phyloP scores from a whole-genome alignment of 192 early-diverging fungal species.

The Coemansia sp. region DNA sequence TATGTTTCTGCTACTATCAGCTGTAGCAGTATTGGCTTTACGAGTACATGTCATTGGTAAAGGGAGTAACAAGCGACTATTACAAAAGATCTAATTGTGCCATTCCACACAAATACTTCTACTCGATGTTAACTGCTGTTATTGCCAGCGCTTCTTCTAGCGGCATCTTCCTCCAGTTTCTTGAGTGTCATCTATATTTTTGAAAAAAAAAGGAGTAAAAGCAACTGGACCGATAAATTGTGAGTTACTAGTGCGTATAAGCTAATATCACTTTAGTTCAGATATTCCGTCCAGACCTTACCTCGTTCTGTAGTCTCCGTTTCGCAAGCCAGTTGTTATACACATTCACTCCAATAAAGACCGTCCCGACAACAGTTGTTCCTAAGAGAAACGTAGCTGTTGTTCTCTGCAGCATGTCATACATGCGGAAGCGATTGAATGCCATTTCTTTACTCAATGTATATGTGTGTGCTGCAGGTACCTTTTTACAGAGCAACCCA shows the following conservation, averaged over 20 bases:
- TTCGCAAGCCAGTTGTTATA: slow-evolving; percentile 52
- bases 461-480: background rate
- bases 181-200: background rate
- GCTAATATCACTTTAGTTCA: background rate
- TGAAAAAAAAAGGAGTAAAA: background rate
- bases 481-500: background rate
- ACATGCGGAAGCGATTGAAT: slow-evolving; percentile 51
- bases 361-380: slow-evolving; percentile 27
- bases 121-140: background rate
- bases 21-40: slow-evolving; percentile 16
- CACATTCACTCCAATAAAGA: slow-evolving; percentile 39
- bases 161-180: background rate
- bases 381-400: slow-evolving; percentile 24
- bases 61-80: slow-evolving; percentile 1
- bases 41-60: slow-evolving; percentile 24
- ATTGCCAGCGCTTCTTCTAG: background rate
- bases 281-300: background rate
- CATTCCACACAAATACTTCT: too few relatives aligned
- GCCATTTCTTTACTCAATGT: slow-evolving; percentile 13
- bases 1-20: slow-evolving; percentile 39
- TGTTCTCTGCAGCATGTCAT: slow-evolving; percentile 39
- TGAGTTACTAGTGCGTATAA: background rate
- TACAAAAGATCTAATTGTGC: slow-evolving; percentile 12
- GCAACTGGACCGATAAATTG: background rate
- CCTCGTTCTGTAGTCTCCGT: slow-evolving; percentile 37